Base-by-base conservation (phyloP, 345 rosid genomes). In the Cardamine occulta region DNA sequence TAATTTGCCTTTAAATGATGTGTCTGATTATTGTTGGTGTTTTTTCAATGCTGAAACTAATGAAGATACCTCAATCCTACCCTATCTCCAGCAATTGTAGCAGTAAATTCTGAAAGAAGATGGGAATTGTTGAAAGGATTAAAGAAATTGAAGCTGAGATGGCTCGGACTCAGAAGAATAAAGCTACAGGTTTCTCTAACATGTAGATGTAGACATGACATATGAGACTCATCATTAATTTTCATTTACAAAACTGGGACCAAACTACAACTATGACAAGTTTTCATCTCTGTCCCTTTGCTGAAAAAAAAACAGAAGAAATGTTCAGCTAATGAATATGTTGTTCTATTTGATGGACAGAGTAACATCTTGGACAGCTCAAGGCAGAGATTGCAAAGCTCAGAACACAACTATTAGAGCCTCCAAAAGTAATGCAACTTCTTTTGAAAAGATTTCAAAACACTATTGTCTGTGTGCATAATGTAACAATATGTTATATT, bases 91-190 rank as follows among this genome's bases (percentile, higher is more conserved):
- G 78, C 78, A 66, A 66, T 8, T 18, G 60, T 39, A 64, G 76
- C 29, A 60, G 80, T 47, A 79, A 49, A 63, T 40, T 49, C 52
- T 68, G 51, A 44, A 79, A 79, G 7, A 81, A 79, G 57, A 95
- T 95, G 99, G 99, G 99, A 78, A 95, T 95, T 79, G 75, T 95
- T 7, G 99, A 92, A 86, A 95, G 73, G 86, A 95, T 92, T 63
- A 95, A 95, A 82, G 99, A 92, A 85, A 95, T 92, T 45, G 99
- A 95, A 75, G 89, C 91, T 80, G 98, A 92, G 89, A 95, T 92
- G 99, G 98, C 99, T 82, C 94, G 98, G 57, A 95, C 98, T 3
- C 99, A 90, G 90, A 95, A 95, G 81, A 95, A 95, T 55, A 95
- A 95, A 84, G 98, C 99, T 52, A 90, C 98, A 80, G 98, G 99